These are phyloP conservation scores for Rhodosorus marinus DNA, from an alignment of 23 red algal genomes.

Conservation along the genomic window DNA sequence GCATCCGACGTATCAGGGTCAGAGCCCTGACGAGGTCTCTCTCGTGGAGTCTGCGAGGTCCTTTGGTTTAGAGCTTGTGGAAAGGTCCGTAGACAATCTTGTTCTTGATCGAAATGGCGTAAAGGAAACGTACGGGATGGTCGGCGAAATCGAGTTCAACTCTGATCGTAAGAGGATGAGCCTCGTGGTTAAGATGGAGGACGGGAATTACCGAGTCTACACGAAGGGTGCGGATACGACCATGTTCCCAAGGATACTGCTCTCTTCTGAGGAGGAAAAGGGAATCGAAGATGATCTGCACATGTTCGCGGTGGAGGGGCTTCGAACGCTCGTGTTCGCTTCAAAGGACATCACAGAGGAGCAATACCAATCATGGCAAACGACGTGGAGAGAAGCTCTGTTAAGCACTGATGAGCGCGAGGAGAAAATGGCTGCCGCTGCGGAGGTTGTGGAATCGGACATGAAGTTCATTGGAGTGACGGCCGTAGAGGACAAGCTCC, in stretches of 20 bases:
- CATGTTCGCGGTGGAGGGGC: slow-evolving; percentile 49
- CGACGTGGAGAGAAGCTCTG: slow-evolving; percentile 18
- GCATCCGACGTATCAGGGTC: slow-evolving; percentile 53
- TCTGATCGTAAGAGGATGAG: slow-evolving; percentile 76
- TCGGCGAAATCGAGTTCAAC: slow-evolving; percentile 50
- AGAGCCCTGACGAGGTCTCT: slow-evolving; percentile 82
- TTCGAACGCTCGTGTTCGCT: slow-evolving; percentile 62
- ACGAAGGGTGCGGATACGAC: slow-evolving; percentile 77
- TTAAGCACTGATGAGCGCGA: slow-evolving; percentile 13
- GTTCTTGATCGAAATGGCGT: slow-evolving; percentile 9
- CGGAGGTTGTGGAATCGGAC: slow-evolving; percentile 29
- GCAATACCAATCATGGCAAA: slow-evolving; percentile 22
- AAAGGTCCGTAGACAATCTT: slow-evolving; percentile 10
- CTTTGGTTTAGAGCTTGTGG: slow-evolving; percentile 23
- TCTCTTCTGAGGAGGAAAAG: slow-evolving; percentile 5
- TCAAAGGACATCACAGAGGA: slow-evolving; percentile 8
- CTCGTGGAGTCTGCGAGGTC: slow-evolving; percentile 37
- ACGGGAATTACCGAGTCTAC: slow-evolving; percentile 40
- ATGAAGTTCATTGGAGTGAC: slow-evolving; percentile 44
- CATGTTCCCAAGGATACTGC: slow-evolving; percentile 44
- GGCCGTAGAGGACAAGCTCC: slow-evolving; percentile 73
- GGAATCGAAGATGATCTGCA: slow-evolving; percentile 29
- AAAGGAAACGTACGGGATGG: slow-evolving; percentile 32
- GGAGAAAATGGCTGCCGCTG: slow-evolving; percentile 16
- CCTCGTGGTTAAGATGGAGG: slow-evolving; percentile 27